These are phyloP conservation scores for Chenopodium quinoa DNA, from an alignment of 148 eudicot genomes.

Conservation along the genomic window DNA sequence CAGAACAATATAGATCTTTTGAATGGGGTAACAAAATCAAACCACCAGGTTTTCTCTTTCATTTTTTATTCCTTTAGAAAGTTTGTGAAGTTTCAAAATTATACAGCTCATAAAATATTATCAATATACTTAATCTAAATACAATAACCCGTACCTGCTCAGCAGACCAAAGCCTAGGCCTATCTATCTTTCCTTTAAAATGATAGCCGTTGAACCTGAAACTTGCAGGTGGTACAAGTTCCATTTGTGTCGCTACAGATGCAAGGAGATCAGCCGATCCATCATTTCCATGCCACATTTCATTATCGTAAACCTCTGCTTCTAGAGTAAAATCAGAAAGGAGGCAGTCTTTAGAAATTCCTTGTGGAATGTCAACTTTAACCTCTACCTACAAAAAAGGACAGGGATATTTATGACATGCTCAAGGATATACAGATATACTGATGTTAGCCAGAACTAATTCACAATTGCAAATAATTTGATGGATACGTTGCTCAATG, in stretches of 20 bases:
- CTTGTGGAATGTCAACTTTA: conserved; percentile 65
- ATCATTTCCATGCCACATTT: conserved; percentile 41
- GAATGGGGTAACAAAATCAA: not conserved
- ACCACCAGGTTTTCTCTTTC: not conserved
- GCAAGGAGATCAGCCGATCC: conserved; percentile 50
- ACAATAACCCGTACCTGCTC: conserved; percentile 57
- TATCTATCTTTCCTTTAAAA: conserved; percentile 59
- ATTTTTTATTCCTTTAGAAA: not conserved
- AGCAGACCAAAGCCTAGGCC: conserved; percentile 91
- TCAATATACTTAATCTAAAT: not conserved
- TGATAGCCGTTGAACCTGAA: conserved; percentile 66
- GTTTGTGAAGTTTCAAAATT: not conserved
- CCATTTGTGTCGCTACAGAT: conserved; percentile 51
- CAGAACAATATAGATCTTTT: not conserved
- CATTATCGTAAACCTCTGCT: conserved; percentile 67
- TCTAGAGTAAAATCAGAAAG: conserved; percentile 59
- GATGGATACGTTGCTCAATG: not conserved
- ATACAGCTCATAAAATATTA: not conserved
- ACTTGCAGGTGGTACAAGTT: conserved; percentile 41
- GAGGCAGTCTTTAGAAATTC: conserved; percentile 42
- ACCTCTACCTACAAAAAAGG: conserved; percentile 71
- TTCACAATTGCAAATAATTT: not conserved
- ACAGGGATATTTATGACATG: not conserved
- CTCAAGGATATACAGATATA: not conserved
- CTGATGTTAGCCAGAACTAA: not conserved